A percentile compares a stretch with the other conserved stretches of the same genome.
Evolutionary conservation across 2,329 filamentous ascomycete genomes (phyloP).

Genomic region (Botrytis porri): DNA sequence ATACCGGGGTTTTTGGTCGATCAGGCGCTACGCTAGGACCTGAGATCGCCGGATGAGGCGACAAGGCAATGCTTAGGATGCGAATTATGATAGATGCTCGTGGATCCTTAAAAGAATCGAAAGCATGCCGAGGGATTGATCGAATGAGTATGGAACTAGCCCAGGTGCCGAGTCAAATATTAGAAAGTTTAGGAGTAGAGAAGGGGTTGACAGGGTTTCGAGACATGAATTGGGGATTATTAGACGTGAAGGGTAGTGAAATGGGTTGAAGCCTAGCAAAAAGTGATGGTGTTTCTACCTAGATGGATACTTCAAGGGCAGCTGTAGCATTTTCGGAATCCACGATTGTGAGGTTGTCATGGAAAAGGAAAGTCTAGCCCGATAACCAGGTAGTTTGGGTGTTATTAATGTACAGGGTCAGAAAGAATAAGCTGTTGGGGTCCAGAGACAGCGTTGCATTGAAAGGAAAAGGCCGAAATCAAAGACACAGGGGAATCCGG

Average conservation of each 20-base stretch:
- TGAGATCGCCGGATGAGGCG: conserved; percentile 32
- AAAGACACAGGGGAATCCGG: conserved; percentile 1
- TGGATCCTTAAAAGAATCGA: background rate
- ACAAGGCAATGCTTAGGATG: conserved; percentile 29
- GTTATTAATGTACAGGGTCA: background rate
- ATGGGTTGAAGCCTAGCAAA: conserved; percentile 5
- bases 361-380: background rate
- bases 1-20: conserved; percentile 22
- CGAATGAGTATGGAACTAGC: background rate
- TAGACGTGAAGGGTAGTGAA: background rate
- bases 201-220: conserved; percentile 4
- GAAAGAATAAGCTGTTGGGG: background rate
- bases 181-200: background rate
- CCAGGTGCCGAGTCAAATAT: background rate
- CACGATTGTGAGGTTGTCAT: background rate
- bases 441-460: conserved; percentile 7
- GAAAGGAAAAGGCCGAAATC: conserved; percentile 10
- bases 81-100: conserved; percentile 14
- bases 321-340: background rate
- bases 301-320: background rate
- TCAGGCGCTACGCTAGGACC: conserved; percentile 30
- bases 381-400: background rate
- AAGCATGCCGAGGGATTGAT: conserved; percentile 3
- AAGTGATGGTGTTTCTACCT: background rate
- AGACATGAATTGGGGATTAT: conserved; percentile 7